phyloP scores from a whole-genome alignment of 768 basidiomycete genomes.

The Tephrocybe sp. region DNA sequence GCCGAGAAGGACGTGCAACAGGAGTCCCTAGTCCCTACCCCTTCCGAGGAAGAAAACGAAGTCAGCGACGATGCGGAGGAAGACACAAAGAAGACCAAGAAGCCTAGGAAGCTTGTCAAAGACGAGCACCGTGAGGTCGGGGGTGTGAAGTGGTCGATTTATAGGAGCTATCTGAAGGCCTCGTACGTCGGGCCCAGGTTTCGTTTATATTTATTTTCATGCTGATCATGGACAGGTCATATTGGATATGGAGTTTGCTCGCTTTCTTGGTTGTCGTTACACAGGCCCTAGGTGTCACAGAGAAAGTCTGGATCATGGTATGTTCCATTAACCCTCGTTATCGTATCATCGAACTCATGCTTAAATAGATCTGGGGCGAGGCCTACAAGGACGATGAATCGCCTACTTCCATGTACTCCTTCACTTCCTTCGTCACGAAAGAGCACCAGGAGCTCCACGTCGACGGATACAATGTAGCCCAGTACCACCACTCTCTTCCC shows the following conservation, averaged over 20 bases:
- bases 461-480: conserved; percentile 31
- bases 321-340: not conserved
- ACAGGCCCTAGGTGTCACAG: conserved; percentile 53
- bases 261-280: conserved; percentile 45
- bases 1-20: conserved; percentile 48
- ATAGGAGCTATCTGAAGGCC: conserved; percentile 68
- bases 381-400: conserved; percentile 42
- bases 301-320: conserved; percentile 80
- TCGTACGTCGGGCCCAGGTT: conserved; percentile 47
- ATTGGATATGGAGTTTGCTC: conserved; percentile 66
- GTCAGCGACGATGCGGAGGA: conserved; percentile 24
- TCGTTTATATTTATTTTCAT: not conserved
- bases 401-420: conserved; percentile 27
- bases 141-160: conserved; percentile 77
- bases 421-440: conserved; percentile 34
- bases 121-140: conserved; percentile 83
- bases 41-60: conserved; percentile 22
- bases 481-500: conserved; percentile 23
- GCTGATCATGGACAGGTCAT: conserved; percentile 43
- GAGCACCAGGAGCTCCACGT: conserved; percentile 39
- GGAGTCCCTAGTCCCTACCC: conserved; percentile 8
- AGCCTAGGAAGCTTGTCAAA: conserved; percentile 72
- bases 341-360: not conserved
- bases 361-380: conserved; percentile 60
- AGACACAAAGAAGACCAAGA: conserved; percentile 41